Percentiles rank a stretch among this genome's conserved stretches.
Conservation (phyloP, 2,329 filamentous ascomycete species). For the Paraphaeosphaeria minitans region DNA sequence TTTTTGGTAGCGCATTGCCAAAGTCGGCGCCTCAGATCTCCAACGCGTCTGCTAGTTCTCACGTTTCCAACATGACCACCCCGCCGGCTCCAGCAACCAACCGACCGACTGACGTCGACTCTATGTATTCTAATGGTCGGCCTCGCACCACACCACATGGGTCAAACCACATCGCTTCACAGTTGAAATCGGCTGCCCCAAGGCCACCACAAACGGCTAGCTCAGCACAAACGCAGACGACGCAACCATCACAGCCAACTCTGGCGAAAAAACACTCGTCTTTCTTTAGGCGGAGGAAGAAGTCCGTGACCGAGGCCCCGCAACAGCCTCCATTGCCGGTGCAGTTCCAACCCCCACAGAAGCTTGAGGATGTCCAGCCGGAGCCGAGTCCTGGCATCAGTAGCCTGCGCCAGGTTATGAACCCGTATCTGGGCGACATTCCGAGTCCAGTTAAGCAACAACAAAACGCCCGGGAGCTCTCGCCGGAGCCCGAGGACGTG, state of each 20-base stretch:
- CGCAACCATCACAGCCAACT: slow-evolving; percentile 32
- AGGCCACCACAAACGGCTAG: slow-evolving; percentile 34
- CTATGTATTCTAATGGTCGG: slow-evolving; percentile 38
- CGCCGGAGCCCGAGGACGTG: slow-evolving; percentile 28
- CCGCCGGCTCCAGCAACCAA: slow-evolving; percentile 25
- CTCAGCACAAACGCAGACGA: slow-evolving; percentile 28
- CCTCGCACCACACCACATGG: slow-evolving; percentile 48
- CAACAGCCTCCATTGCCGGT: slow-evolving; percentile 63
- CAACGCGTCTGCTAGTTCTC: slow-evolving; percentile 22
- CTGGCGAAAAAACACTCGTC: slow-evolving; percentile 91
- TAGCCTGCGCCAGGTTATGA: slow-evolving; percentile 85
- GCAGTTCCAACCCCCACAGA: slow-evolving; percentile 43
- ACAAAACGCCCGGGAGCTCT: slow-evolving; percentile 36
- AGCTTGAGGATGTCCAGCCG: slow-evolving; percentile 33
- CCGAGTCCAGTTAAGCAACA: slow-evolving; percentile 29
- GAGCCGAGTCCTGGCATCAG: slow-evolving; percentile 64
- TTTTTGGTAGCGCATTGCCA: slow-evolving; percentile 74
- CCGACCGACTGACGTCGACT: slow-evolving; percentile 34
- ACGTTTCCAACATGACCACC: slow-evolving; percentile 22
- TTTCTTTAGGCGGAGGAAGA: slow-evolving; percentile 93
- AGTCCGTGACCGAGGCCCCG: slow-evolving; percentile 74
- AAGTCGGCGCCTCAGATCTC: slow-evolving; percentile 54
- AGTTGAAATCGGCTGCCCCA: slow-evolving; percentile 51
- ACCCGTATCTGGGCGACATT: slow-evolving; percentile 68
- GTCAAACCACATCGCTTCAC: slow-evolving; percentile 52